Evolutionary conservation across 75 land plant species (phyloP), one percentile per base, ranked within the genome.

Genomic region (Picea sitchensis): DNA sequence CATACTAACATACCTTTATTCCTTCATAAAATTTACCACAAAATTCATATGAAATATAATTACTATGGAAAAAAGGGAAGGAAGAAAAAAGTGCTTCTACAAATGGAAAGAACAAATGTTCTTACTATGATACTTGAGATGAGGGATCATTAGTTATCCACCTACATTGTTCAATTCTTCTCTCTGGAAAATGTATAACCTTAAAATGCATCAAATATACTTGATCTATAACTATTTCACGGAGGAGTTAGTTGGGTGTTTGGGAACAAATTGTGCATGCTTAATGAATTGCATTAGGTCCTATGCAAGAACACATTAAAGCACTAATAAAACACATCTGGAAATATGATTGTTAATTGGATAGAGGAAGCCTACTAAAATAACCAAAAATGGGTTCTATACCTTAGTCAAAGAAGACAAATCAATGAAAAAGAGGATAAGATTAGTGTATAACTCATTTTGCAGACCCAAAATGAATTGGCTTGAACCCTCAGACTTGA

Each of bases 111-210:
- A 41, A 23, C 14, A 58, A 58, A 63, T 21, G 61, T 31, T 81
- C 95, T 81, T 79, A 94, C 98, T 93, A 96, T n/a, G 98, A 95
- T 14, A 93, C 77, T 83, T 95, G 96, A 76, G 88, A 86, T 78
- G 88, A 80, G 1, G 92, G 91, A 83, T 95, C 98, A 41, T 92
- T 96, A 3, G 90, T 76, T 83, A 82, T 84, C 67, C 87, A 88
- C 82, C 94, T 94, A 72, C 91, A 85, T 78, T 91, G 92, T 69
- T 93, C 94, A 79, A 81, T 90, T 81, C 87, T 95, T 14, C 78
- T 87, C 26, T 95, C 93, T 77, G 93, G 87, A 77, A 95, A 88
- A 41, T 86, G 69, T 4, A 96, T 82, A 61, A 95, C 98, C 80
- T 95, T 96, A 68, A 92, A 84, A 80, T 95, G 93, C 96, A 91